Conservation (phyloP, 208 protist genomes). For the Crithidia acanthocephali region DNA sequence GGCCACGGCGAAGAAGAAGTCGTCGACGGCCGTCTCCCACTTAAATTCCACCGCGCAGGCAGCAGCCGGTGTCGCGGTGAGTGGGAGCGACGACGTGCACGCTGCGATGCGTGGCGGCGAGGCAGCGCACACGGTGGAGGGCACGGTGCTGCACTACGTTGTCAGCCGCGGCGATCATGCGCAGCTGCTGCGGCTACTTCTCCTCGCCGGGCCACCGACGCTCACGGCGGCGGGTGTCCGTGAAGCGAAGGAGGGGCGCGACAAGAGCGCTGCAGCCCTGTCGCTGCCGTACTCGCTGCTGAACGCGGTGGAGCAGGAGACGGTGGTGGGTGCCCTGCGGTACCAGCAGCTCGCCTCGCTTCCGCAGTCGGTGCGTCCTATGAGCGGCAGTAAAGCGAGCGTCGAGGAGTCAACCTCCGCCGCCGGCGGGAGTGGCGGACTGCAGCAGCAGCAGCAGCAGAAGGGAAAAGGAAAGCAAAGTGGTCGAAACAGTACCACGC, state of each 20-base stretch:
- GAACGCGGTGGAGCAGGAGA: slow-evolving; percentile 42
- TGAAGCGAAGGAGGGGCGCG: not conserved
- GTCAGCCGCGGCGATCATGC: slow-evolving; percentile 62
- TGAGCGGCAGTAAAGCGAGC: slow-evolving; percentile 1
- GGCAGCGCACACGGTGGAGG: slow-evolving; percentile 15
- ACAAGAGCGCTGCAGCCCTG: not conserved
- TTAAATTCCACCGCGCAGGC: not conserved
- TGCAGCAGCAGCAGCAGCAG: not conserved
- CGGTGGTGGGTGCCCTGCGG: slow-evolving; percentile 17
- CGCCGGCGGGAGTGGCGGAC: not conserved
- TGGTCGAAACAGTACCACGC: not conserved
- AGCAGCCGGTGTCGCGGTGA: not conserved
- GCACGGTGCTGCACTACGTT: slow-evolving; percentile 79
- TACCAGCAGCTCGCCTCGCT: not conserved
- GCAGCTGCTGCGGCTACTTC: slow-evolving; percentile 63
- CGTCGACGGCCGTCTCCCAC: not conserved
- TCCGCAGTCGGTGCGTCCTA: not conserved
- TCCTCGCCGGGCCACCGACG: slow-evolving; percentile 28
- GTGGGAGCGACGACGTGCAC: not conserved
- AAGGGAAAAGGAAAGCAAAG: not conserved
- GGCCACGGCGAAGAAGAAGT: slow-evolving; percentile 8
- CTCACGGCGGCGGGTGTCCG: not conserved
- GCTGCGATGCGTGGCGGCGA: not conserved
- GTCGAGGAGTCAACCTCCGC: not conserved
- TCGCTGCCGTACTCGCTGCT: slow-evolving; percentile 34